Evolutionary conservation across 495 filamentous ascomycete genomes (phyloP).

Genomic region (Daldinia decipiens): DNA sequence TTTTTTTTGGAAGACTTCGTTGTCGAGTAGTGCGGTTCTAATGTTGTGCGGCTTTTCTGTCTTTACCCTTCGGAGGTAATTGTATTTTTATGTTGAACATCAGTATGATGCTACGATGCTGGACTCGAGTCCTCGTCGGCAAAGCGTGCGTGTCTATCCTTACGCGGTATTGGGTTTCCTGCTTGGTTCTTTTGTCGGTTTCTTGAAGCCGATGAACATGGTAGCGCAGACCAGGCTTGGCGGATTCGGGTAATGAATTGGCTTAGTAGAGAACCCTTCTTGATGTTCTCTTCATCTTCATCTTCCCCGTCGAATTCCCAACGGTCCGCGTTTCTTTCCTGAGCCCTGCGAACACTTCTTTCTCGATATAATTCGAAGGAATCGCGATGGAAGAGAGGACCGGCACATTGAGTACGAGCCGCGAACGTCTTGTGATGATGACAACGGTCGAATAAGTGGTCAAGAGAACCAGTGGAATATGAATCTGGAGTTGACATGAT

Average conservation of each 20-base stretch:
- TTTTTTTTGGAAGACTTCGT: not conserved
- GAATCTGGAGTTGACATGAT: constrained; percentile 1
- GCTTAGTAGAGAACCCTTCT: not conserved
- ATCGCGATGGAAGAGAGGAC: constrained; percentile 17
- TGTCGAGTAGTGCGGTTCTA: not conserved
- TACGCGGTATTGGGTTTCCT: not conserved
- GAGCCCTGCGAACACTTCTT: not conserved
- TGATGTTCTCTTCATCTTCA: not conserved
- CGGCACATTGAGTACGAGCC: not conserved
- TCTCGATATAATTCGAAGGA: constrained; percentile 29
- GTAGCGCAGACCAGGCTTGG: not conserved
- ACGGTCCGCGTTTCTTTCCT: not conserved
- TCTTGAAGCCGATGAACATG: not conserved
- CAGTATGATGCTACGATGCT: not conserved
- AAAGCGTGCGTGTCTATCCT: not conserved
- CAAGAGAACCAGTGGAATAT: not conserved
- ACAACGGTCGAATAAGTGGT: not conserved
- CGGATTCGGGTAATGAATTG: not conserved
- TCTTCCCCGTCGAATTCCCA: not conserved
- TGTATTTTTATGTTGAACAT: not conserved
- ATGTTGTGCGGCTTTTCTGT: not conserved
- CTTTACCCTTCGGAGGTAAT: not conserved
- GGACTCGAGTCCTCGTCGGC: not conserved
- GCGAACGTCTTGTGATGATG: not conserved
- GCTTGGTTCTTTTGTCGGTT: not conserved